phyloP scores from a whole-genome alignment of 2,329 filamentous ascomycete genomes.

The Westerdykella ornata region DNA sequence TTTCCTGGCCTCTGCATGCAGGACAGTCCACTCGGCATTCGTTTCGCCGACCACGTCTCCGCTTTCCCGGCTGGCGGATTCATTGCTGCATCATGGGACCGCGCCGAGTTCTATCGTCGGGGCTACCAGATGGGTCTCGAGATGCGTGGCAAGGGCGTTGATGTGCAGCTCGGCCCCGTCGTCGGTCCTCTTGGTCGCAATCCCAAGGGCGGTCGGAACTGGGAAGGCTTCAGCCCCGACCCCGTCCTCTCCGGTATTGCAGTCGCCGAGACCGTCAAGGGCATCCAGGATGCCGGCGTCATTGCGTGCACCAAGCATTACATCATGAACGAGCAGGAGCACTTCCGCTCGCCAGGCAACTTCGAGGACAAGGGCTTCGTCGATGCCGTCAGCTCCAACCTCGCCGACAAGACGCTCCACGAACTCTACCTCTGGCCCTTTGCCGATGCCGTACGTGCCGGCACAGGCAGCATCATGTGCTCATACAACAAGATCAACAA shows the following conservation, averaged over 20 bases:
- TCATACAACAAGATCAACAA: slow-evolving; percentile 76
- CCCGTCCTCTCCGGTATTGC: slow-evolving; percentile 67
- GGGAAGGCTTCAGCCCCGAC: slow-evolving; percentile 58
- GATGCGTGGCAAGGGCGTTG: slow-evolving; percentile 66
- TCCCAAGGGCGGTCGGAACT: slow-evolving; percentile 56
- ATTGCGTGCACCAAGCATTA: slow-evolving; percentile 67
- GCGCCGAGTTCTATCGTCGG: slow-evolving; percentile 60
- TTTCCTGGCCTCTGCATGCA: slow-evolving; percentile 75
- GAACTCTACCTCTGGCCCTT: slow-evolving; percentile 58
- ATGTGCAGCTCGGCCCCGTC: slow-evolving; percentile 69
- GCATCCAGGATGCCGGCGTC: slow-evolving; percentile 74
- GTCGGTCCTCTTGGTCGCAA: slow-evolving; percentile 65
- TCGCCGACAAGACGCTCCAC: slow-evolving; percentile 59
- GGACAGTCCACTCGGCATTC: slow-evolving; percentile 75
- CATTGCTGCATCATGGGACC: slow-evolving; percentile 76
- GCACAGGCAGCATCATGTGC: slow-evolving; percentile 49
- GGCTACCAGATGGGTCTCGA: slow-evolving; percentile 70
- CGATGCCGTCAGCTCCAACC: slow-evolving; percentile 54
- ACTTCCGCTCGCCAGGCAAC: slow-evolving; percentile 58
- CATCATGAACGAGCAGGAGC: slow-evolving; percentile 55
- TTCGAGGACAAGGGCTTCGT: slow-evolving; percentile 55
- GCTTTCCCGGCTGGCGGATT: slow-evolving; percentile 75
- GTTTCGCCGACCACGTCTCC: slow-evolving; percentile 70
- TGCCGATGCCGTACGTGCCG: slow-evolving; percentile 46
- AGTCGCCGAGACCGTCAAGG: slow-evolving; percentile 65